A percentile compares a stretch with the other conserved stretches of the same genome.
phyloP scores from a whole-genome alignment of 2,329 filamentous ascomycete species.

The Madurella fahalii region DNA sequence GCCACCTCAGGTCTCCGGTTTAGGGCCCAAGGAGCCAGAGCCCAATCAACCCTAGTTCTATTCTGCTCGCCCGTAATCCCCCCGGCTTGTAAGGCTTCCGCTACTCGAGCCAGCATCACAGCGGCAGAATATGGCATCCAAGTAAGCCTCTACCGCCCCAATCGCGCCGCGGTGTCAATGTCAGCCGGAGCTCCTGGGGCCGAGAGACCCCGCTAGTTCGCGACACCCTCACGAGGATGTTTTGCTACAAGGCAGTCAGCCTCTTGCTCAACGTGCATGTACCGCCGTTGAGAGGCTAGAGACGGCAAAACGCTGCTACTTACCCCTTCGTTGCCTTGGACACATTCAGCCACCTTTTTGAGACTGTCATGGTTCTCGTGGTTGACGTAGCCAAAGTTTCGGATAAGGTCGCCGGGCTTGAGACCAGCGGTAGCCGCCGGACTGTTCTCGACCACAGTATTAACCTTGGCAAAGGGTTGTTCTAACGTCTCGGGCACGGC shows the following conservation, averaged over 20 bases:
- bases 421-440: constrained; percentile 82
- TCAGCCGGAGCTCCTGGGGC: constrained; percentile 61
- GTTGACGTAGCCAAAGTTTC: constrained; percentile 80
- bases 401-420: constrained; percentile 73
- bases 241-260: constrained; percentile 48
- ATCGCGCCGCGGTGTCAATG: constrained; percentile 68
- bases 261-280: background rate
- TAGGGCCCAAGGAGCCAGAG: constrained; percentile 9
- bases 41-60: constrained; percentile 3
- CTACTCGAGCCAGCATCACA: constrained; percentile 45
- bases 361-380: constrained; percentile 82
- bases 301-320: constrained; percentile 35
- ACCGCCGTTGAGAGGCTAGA: too few species aligned
- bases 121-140: constrained; percentile 82
- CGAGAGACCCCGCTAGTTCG: constrained; percentile 42
- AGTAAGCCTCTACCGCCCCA: constrained; percentile 91
- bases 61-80: background rate
- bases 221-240: constrained; percentile 64
- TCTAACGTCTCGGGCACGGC: constrained; percentile 34
- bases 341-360: constrained; percentile 80
- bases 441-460: constrained; percentile 71
- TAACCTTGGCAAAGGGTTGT: constrained; percentile 80
- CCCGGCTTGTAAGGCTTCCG: background rate
- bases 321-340: constrained; percentile 86
- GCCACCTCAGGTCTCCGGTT: background rate